Conservation (phyloP, 169 alveolate species). For the Perkinsus olseni region DNA sequence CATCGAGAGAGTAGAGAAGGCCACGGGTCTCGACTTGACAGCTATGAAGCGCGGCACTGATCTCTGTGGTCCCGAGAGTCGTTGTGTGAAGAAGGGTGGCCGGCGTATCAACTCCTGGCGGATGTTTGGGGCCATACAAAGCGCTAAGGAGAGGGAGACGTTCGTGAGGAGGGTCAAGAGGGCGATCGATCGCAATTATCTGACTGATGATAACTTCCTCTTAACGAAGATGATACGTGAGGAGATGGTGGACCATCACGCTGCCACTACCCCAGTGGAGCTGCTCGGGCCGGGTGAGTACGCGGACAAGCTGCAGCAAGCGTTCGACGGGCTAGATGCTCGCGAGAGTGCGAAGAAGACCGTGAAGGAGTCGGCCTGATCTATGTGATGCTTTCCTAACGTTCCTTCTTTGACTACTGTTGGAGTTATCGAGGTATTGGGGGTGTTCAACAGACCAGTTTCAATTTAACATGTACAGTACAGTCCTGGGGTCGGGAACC, state of each 20-base stretch:
- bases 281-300: neutral
- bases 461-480: too few relatives aligned
- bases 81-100: neutral
- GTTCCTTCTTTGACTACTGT: too few relatives aligned
- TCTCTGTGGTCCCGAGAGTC: neutral
- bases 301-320: neutral
- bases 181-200: neutral
- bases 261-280: neutral
- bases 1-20: slow-evolving; percentile 23
- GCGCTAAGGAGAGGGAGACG: neutral
- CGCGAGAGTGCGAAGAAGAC: neutral
- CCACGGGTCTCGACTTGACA: slow-evolving; percentile 28
- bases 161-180: neutral
- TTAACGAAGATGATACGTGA: neutral
- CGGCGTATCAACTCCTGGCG: neutral
- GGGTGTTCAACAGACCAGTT: too few relatives aligned
- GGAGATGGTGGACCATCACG: neutral
- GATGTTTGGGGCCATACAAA: neutral
- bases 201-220: neutral
- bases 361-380: neutral
- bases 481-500: too few relatives aligned
- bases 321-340: neutral
- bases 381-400: too few relatives aligned
- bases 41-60: slow-evolving; percentile 13
- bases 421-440: neutral